Evolutionary conservation across 192 early-diverging fungal genomes (phyloP).

Genomic region (Bifiguratus adelaidae): DNA sequence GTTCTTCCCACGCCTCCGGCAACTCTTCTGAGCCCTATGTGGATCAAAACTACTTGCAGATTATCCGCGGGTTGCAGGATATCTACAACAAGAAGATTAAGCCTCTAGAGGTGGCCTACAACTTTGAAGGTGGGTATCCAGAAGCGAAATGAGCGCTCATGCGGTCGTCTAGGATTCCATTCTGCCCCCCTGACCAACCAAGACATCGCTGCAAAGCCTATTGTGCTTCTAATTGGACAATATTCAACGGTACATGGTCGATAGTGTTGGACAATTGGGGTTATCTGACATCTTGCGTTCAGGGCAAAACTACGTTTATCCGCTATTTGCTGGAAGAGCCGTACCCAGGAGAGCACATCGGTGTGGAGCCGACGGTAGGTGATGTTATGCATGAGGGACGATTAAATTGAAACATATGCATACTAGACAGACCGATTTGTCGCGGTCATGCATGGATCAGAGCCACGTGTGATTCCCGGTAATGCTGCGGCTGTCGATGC

Average conservation of each 20-base stretch:
- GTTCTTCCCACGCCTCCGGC: neutral
- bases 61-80: slow-evolving; percentile 56
- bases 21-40: slow-evolving; percentile 4
- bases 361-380: slow-evolving; percentile 70
- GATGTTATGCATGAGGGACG: neutral
- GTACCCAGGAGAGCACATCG: slow-evolving; percentile 77
- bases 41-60: slow-evolving; percentile 41
- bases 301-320: slow-evolving; percentile 81
- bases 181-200: slow-evolving; percentile 68
- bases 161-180: slow-evolving; percentile 45
- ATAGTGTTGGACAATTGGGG: neutral
- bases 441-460: slow-evolving; percentile 67
- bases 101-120: slow-evolving; percentile 59
- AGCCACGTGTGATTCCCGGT: slow-evolving; percentile 73
- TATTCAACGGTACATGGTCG: slow-evolving; percentile 59
- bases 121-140: slow-evolving; percentile 42
- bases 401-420: neutral
- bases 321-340: slow-evolving; percentile 62
- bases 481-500: slow-evolving; percentile 75
- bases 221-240: slow-evolving; percentile 78
- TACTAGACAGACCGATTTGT: slow-evolving; percentile 73
- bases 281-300: slow-evolving; percentile 1
- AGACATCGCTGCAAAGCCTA: slow-evolving; percentile 80
- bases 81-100: slow-evolving; percentile 63
- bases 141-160: neutral